Percentiles rank a stretch among this genome's conserved stretches.
These are phyloP conservation scores for Metroxylon sagu DNA, from an alignment of 176 grass and related monocot genomes.

Conservation along the genomic window DNA sequence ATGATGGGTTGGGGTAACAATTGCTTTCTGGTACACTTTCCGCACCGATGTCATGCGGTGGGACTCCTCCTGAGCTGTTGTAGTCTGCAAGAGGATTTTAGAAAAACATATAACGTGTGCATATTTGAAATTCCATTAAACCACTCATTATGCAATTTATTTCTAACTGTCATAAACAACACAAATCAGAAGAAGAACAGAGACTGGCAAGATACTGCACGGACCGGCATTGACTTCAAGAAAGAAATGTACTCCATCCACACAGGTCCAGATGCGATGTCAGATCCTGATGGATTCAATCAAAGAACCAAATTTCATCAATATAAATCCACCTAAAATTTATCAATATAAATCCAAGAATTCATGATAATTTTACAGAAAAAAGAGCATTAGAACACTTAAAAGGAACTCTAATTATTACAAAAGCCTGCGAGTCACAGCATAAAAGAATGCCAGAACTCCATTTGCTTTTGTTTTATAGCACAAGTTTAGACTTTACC, in stretches of 20 bases:
- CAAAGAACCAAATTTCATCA: slow-evolving; percentile 4
- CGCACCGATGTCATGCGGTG: slow-evolving; percentile 81
- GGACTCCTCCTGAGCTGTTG: slow-evolving; percentile 70
- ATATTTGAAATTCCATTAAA: too few relatives aligned
- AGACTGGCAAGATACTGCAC: slow-evolving; percentile 17
- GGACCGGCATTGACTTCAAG: slow-evolving; percentile 89
- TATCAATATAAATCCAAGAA: too few relatives aligned
- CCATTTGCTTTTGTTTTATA: too few relatives aligned
- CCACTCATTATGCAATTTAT: too few relatives aligned
- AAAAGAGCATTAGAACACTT: too few relatives aligned
- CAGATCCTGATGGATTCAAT: slow-evolving; percentile 45
- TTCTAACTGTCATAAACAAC: slow-evolving; percentile 3
- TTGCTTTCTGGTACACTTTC: slow-evolving; percentile 92
- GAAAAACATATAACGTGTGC: too few relatives aligned
- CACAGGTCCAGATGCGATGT: slow-evolving; percentile 82
- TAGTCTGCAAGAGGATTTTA: slow-evolving; percentile 11
- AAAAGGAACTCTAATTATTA: slow-evolving; percentile 3
- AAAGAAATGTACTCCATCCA: slow-evolving; percentile 98
- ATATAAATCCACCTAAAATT: too few relatives aligned
- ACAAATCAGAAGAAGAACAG: slow-evolving; percentile 1
- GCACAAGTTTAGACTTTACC: too few relatives aligned
- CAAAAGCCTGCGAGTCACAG: too few relatives aligned
- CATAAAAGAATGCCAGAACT: too few relatives aligned
- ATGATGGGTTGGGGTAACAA: slow-evolving; percentile 85
- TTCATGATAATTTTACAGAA: too few relatives aligned